Percentiles rank a stretch among this genome's conserved stretches.
Conservation (phyloP, 78 protist species). For the slime mould (Dictyostelium discoideum) region DNA sequence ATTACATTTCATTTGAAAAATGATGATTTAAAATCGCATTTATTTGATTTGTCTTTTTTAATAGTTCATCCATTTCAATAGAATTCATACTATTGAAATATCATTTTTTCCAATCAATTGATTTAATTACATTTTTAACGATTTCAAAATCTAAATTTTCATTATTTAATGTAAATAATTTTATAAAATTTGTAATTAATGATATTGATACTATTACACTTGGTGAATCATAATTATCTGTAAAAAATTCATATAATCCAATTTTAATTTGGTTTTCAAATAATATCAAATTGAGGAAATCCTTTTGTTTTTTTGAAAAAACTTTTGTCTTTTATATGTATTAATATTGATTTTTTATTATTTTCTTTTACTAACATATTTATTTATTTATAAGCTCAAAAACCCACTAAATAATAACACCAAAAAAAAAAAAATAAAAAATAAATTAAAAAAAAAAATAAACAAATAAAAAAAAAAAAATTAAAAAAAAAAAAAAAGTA, state of each 20-base stretch:
- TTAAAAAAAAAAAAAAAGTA: too few species aligned
- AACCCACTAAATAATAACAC: too few species aligned
- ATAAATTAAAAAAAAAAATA: too few species aligned
- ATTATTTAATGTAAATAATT: background rate
- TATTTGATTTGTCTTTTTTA: too few species aligned
- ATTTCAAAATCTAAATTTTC: background rate
- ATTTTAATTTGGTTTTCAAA: background rate
- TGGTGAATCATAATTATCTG: background rate
- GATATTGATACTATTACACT: background rate
- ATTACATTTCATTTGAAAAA: background rate
- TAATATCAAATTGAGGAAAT: background rate
- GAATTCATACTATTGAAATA: too few species aligned
- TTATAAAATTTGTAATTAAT: too few species aligned
- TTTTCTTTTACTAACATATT: background rate
- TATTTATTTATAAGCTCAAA: too few species aligned
- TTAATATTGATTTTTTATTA: background rate
- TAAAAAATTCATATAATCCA: background rate
- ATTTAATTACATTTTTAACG: background rate
- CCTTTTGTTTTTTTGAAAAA: background rate
- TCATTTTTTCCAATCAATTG: background rate
- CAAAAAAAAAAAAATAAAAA: too few species aligned
- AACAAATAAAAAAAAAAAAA: too few species aligned
- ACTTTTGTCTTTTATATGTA: background rate
- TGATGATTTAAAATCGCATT: background rate
- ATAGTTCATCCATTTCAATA: background rate